Evolutionary conservation across 2,329 filamentous ascomycete species (phyloP).

Genomic region (Hymenoscyphus fructigenus): DNA sequence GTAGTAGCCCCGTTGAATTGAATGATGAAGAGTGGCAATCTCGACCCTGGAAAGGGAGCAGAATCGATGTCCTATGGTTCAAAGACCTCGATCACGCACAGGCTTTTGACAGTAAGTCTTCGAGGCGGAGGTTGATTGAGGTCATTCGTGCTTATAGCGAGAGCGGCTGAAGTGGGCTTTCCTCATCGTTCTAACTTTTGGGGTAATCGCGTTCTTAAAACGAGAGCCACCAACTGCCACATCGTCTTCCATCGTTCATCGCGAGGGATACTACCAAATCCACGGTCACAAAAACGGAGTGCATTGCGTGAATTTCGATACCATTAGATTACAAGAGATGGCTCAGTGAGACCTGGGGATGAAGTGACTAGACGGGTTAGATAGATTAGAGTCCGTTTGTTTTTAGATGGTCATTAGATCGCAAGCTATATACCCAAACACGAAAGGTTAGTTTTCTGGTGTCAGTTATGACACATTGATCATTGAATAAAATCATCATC

Average conservation of each 20-base stretch:
- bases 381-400: not conserved
- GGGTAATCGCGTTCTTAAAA: not conserved
- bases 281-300: not conserved
- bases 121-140: slow-evolving; percentile 37
- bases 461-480: slow-evolving; percentile 1
- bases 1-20: slow-evolving; percentile 22
- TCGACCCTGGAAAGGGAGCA: slow-evolving; percentile 34
- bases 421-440: not conserved
- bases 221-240: not conserved
- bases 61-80: slow-evolving; percentile 54
- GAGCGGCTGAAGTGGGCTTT: not conserved
- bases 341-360: no score
- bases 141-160: slow-evolving; percentile 35
- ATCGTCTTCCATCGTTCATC: not conserved
- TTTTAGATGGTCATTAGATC: not conserved
- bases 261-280: not conserved
- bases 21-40: slow-evolving; percentile 34
- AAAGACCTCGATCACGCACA: slow-evolving; percentile 56
- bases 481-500: not conserved
- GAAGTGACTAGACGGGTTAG: not conserved
- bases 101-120: slow-evolving; percentile 44
- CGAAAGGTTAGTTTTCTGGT: not conserved
- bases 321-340: not conserved
- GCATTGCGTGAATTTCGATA: not conserved
- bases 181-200: not conserved